Conservation (phyloP, 345 rosid genomes). For the Triadica sebifera region DNA sequence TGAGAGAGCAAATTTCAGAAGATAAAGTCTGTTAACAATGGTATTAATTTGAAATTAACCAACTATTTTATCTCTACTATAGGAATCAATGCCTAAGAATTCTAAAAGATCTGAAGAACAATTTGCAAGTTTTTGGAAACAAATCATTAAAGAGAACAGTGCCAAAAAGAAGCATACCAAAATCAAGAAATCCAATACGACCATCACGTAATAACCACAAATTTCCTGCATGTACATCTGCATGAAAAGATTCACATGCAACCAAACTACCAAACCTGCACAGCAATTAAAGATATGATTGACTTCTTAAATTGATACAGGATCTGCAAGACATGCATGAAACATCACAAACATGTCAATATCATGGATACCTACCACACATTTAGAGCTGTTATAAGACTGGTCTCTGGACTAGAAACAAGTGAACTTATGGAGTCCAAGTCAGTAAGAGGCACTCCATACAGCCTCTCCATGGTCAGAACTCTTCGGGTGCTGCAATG, state of each 20-base stretch:
- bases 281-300: slow-evolving; percentile 7
- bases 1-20: background rate
- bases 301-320: slow-evolving; percentile 1
- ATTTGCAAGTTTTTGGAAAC: background rate
- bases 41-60: background rate
- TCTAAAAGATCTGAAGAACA: background rate
- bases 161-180: slow-evolving; percentile 45
- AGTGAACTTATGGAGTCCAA: slow-evolving; percentile 85
- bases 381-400: slow-evolving; percentile 91
- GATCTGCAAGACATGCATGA: background rate
- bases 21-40: background rate
- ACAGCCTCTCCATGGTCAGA: slow-evolving; percentile 95
- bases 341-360: slow-evolving; percentile 14
- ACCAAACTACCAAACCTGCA: slow-evolving; percentile 96
- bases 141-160: background rate
- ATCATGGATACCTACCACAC: slow-evolving; percentile 59
- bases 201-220: slow-evolving; percentile 93
- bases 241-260: slow-evolving; percentile 93
- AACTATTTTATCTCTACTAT: background rate
- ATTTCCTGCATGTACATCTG: slow-evolving; percentile 99
- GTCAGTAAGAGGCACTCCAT: slow-evolving; percentile 98
- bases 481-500: slow-evolving; percentile 82
- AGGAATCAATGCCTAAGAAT: background rate
- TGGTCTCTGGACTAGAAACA: slow-evolving; percentile 82
- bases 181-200: slow-evolving; percentile 96